Evolutionary conservation across 306 rosid genomes (phyloP), one percentile per base, ranked within the genome.

Genomic region (Vicia faba): DNA sequence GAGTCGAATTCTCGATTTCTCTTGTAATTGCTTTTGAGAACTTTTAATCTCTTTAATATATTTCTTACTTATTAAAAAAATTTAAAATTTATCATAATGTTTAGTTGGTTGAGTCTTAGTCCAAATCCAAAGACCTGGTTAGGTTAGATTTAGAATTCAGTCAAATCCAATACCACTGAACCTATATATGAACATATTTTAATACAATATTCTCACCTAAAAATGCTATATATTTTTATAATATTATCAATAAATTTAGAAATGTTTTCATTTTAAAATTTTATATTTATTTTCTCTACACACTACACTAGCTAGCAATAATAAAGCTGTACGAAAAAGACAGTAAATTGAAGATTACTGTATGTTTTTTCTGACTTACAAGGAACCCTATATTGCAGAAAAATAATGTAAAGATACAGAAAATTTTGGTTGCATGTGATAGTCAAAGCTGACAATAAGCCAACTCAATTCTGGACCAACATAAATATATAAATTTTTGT

Each of bases 321-420:
- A 29, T 41, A 29, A 29, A 62, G 26, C 3, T 31, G 69, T 66
- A 71, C 57, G 65, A 39, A 53, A 67, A 26, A 61, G 61, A 33
- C 71, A 78, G 59, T 2, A 40, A 61, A 73, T 78, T 73, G 55
- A 62, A 78, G 58, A 33, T 73, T 51, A 76, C 70, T 63, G 44
- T 49, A 81, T 72, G 76, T 69, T 64, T 57, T 66, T 31, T 76
- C 81, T 68, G 81, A 74, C 81, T 63, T 12, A 11, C 12, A 29
- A 75, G 59, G 18, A 59, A 48, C 81, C 66, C 45, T 53, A 67
- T 51, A 66, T 60, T 7, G 46, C 79, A 40, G 79, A 62, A 68
- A 64, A 72, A 61, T 61, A 61, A 68, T 49, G 61, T 31, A 64
- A 40, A 5, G 29, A 39, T 20, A 39, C 49, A 71, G 16, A 54